These are phyloP conservation scores for Nyssa sinensis DNA, from an alignment of 148 eudicot species.

Conservation along the genomic window DNA sequence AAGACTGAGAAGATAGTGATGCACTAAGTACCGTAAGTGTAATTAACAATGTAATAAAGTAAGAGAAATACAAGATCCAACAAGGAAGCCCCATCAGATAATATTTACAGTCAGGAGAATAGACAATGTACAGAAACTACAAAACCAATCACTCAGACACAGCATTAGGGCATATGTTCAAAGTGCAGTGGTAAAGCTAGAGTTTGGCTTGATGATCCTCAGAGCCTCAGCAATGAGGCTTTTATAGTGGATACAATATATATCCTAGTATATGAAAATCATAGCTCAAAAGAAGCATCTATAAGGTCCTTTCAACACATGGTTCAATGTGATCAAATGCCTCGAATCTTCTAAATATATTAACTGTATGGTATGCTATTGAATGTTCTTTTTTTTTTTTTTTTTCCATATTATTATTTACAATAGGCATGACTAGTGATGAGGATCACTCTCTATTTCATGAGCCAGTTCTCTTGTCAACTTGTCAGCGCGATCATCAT, in stretches of 20 bases:
- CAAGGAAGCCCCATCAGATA: background rate
- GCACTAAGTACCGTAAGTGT: background rate
- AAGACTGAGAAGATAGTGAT: background rate
- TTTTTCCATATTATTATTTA: background rate
- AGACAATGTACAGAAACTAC: background rate
- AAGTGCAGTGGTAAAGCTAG: constrained; percentile 12
- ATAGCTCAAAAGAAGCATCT: constrained; percentile 11
- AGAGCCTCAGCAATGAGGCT: constrained; percentile 1
- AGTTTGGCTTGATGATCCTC: constrained; percentile 10
- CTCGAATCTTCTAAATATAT: background rate
- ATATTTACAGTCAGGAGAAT: background rate
- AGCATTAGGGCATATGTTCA: background rate
- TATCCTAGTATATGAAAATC: constrained; percentile 7
- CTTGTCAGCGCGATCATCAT: constrained; percentile 91
- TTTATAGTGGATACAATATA: background rate
- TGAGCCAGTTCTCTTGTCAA: constrained; percentile 83
- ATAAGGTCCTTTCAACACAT: constrained; percentile 3
- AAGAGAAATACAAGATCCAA: background rate
- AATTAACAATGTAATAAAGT: background rate
- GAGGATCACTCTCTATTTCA: constrained; percentile 77
- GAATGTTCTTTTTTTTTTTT: background rate
- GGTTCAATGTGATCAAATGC: constrained; percentile 5
- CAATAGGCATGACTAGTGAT: constrained; percentile 28
- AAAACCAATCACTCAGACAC: background rate
- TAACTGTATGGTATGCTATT: too few relatives aligned